Evolutionary conservation across 768 basidiomycete genomes (phyloP).

Genomic region (Gloeostereum incarnatum): DNA sequence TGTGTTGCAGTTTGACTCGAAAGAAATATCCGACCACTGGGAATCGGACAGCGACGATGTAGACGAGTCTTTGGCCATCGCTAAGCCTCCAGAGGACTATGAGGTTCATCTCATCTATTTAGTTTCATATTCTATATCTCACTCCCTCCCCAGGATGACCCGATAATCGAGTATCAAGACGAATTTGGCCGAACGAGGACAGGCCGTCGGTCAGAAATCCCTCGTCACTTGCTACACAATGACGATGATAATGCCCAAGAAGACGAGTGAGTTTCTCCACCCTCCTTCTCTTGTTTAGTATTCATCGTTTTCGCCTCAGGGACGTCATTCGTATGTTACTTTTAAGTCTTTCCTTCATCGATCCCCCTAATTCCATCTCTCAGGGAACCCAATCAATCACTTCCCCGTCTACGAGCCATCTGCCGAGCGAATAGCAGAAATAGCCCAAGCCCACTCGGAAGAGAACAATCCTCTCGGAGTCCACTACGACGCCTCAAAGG

Average conservation of each 20-base stretch:
- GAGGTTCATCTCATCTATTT: conserved; percentile 20
- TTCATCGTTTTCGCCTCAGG: conserved; percentile 22
- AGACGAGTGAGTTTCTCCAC: conserved; percentile 41
- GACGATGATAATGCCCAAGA: conserved; percentile 41
- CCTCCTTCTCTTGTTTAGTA: conserved; percentile 1
- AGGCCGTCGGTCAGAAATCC: conserved; percentile 65
- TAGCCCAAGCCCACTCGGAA: conserved; percentile 62
- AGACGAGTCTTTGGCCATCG: conserved; percentile 68
- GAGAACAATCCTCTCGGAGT: conserved; percentile 58
- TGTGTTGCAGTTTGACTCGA: conserved; percentile 57
- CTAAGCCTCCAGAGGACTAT: conserved; percentile 31
- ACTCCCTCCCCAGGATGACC: conserved; percentile 44
- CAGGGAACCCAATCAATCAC: conserved; percentile 75
- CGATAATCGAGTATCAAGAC: conserved; percentile 78
- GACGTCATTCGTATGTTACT: conserved; percentile 47
- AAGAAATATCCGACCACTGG: conserved; percentile 36
- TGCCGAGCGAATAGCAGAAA: conserved; percentile 66
- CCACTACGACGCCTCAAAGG: conserved; percentile 77
- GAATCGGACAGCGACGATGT: conserved; percentile 69
- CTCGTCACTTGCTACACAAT: conserved; percentile 47
- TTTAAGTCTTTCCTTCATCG: neutral
- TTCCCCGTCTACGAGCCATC: conserved; percentile 88
- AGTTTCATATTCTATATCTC: neutral
- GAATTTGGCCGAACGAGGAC: conserved; percentile 78
- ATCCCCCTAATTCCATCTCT: conserved; percentile 3